Percentiles rank a stretch among this genome's conserved stretches.
These are phyloP conservation scores for Microsporum audouinii DNA, from an alignment of 2,329 filamentous ascomycete genomes.

Conservation along the genomic window DNA sequence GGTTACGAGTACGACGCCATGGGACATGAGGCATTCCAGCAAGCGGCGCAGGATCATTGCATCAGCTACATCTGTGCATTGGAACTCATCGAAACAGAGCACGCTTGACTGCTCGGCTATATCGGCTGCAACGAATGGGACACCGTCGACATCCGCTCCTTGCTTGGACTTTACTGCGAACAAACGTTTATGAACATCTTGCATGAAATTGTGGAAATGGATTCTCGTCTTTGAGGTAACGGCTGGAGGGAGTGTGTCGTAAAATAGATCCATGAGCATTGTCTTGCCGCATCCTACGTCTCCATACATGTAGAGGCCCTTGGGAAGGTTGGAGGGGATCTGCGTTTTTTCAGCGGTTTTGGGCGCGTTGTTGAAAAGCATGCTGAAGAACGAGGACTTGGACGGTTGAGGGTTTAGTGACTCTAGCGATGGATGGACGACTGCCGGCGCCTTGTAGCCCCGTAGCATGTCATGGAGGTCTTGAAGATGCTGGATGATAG, in stretches of 20 bases:
- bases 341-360: constrained; percentile 26
- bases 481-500: constrained; percentile 80
- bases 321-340: constrained; percentile 65
- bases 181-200: constrained; percentile 82
- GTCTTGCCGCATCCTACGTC: constrained; percentile 97
- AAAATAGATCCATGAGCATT: constrained; percentile 98
- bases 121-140: constrained; percentile 88
- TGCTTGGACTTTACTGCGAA: constrained; percentile 83
- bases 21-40: constrained; percentile 82
- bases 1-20: constrained; percentile 91
- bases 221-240: constrained; percentile 80
- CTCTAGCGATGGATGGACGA: constrained; percentile 67
- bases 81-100: constrained; percentile 96
- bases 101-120: constrained; percentile 78
- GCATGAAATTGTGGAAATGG: constrained; percentile 99
- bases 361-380: constrained; percentile 29
- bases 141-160: constrained; percentile 77
- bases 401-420: constrained; percentile 42
- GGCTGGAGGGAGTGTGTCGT: constrained; percentile 72
- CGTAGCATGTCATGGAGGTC: constrained; percentile 74
- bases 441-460: constrained; percentile 59
- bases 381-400: constrained; percentile 41
- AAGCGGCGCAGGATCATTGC: constrained; percentile 91
- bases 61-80: constrained; percentile 95
- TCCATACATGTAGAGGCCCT: constrained; percentile 87